Evolutionary conservation across 1,139 yeast species (phyloP), one percentile per base, ranked within the genome.

Genomic region (Kluyveromyces sp.): DNA sequence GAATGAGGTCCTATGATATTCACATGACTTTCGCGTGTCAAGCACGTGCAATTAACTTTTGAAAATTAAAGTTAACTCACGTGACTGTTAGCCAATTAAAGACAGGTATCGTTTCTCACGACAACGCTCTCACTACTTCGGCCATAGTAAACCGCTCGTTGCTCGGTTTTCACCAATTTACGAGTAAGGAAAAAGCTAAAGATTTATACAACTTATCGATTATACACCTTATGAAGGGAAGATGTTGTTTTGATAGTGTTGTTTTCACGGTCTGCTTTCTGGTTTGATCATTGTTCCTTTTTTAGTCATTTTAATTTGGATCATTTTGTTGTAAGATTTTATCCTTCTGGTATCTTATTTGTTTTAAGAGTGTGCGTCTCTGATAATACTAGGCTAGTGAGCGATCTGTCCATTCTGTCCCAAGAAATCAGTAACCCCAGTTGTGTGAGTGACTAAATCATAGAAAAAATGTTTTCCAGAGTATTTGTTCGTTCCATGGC

Each of bases 401-500:
- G 16, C 15, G 34, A n/a, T 30, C 16, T 13, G 16, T 12, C 17
- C 34, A 32, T 32, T 11, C 26, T n/a, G n/a, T n/a, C n/a, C n/a
- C n/a, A n/a, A n/a, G n/a, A n/a, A n/a, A n/a, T 9, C 26, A 22
- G 26, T 22, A 22, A 6, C 9, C 9, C 26, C 26, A 22, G 9
- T 22, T 22, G 26, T 6, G 26, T 9, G 26, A 22, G 26, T 22
- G 16, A 15, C 33, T 9, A n/a, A 8, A n/a, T 30, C 9, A 30
- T 30, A 15, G 33, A 30, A 30, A 30, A 30, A 30, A 76, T 78
- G 80, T 75, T 78, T 56, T 71, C 81, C 59, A 83, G 85, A 74
- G 73, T 75, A 58, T 80, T 81, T 67, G 65, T 73, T 66, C 83
- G 92, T 72, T 70, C 83, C 49, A 68, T 86, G 73, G 84, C 87